phyloP scores from a whole-genome alignment of 2,329 filamentous ascomycete species.

The Venturia aucupariae region DNA sequence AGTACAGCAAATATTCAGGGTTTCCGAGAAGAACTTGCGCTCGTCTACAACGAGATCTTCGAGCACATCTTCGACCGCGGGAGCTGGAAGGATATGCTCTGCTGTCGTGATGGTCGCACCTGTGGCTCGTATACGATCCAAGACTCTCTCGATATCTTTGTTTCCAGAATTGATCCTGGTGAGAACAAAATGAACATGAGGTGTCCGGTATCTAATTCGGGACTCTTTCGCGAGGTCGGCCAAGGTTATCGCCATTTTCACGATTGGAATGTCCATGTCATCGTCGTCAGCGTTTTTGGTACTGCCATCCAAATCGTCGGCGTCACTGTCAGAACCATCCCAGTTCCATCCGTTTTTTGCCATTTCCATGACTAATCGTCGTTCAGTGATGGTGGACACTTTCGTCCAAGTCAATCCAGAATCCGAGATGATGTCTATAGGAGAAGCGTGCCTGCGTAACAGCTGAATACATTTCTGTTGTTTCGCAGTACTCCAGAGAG shows the following conservation, averaged over 20 bases:
- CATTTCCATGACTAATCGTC: constrained; percentile 55
- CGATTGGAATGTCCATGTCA: constrained; percentile 49
- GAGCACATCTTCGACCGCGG: constrained; percentile 21
- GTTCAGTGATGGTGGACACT: constrained; percentile 56
- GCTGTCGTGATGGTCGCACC: constrained; percentile 32
- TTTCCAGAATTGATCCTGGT: constrained; percentile 47
- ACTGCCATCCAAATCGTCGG: constrained; percentile 35
- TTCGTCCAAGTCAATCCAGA: constrained; percentile 59
- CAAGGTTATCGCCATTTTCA: constrained; percentile 52
- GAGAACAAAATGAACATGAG: constrained; percentile 50
- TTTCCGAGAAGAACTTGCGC: constrained; percentile 33
- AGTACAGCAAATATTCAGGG: constrained; percentile 56
- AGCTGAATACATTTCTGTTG: constrained; percentile 45
- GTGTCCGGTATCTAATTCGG: constrained; percentile 50
- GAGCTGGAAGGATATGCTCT: constrained; percentile 19
- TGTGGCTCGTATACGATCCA: constrained; percentile 46
- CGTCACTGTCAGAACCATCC: constrained; percentile 37
- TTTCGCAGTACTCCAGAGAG: constrained; percentile 55
- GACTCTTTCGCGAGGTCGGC: constrained; percentile 47
- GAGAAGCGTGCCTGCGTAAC: constrained; percentile 46
- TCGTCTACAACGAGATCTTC: constrained; percentile 30
- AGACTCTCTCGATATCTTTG: constrained; percentile 46
- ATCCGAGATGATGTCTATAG: constrained; percentile 53
- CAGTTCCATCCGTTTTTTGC: constrained; percentile 54
- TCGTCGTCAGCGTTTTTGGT: constrained; percentile 30